Evolutionary conservation across 768 basidiomycete genomes (phyloP), one percentile per base, ranked within the genome.

Genomic region (Candolleomyces efflorescens): DNA sequence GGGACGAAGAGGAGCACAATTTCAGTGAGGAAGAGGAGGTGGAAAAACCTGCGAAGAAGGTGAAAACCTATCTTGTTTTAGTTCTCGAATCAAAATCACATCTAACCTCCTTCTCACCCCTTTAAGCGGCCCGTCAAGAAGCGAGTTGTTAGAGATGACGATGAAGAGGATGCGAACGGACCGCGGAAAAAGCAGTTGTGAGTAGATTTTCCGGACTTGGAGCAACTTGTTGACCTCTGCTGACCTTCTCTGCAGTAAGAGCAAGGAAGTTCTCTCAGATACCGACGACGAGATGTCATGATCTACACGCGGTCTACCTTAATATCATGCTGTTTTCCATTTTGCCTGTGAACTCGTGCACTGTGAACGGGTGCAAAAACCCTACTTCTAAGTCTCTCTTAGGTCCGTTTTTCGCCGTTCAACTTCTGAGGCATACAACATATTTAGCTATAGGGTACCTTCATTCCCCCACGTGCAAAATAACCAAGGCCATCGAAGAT

Each of bases 261-360:
- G 90, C 66, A 93, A 92, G 71, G 93, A 87, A 64, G 81, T 85
- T 70, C 83, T 96, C 50, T 88, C 88, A 6, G 92, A 94, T 68
- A 92, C 91, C 2, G 93, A 94, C 67, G 92, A 91, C 26, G 89
- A 90, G 53, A 87, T 87, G 85, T 75, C 81, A 67, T 87, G 74
- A 78, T 45, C 22, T 36, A 23, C 27, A 23, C 49, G 13, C 27
- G 49, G 18, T 15, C 15, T 24, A 7, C 5, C 11, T 23, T 12
- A 26, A 23, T 48, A 20, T 4, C 23, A 38, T 54, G 20, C 17
- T 54, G 20, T 54, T 37, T 54, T 47, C 20, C 51, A 23, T 52
- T n/a, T n/a, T 37, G 36, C n/a, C 55, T 45, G 39, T 51, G 22
- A n/a, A 20, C 46, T 5, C 32, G 32, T 32, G 32, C 32, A 32